phyloP scores from a whole-genome alignment of 2,329 filamentous ascomycete genomes.

The Tothia fuscella region DNA sequence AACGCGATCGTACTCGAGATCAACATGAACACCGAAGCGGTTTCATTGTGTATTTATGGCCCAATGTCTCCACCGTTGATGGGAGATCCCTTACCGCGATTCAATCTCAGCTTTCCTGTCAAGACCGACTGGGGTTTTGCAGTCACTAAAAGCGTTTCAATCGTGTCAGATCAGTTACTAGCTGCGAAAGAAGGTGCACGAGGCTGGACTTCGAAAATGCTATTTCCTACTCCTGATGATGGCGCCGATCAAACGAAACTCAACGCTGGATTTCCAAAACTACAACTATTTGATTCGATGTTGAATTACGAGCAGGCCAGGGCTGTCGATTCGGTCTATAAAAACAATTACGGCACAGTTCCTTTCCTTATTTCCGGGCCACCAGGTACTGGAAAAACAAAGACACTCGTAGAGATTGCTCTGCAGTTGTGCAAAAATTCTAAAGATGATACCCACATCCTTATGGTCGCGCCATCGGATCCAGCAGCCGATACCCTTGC shows the following conservation, averaged over 20 bases:
- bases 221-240: slow-evolving; percentile 30
- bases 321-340: slow-evolving; percentile 31
- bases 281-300: slow-evolving; percentile 26
- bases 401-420: slow-evolving; percentile 36
- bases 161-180: not conserved
- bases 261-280: slow-evolving; percentile 22
- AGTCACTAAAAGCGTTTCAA: too few relatives aligned
- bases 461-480: slow-evolving; percentile 36
- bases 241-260: slow-evolving; percentile 28
- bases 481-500: slow-evolving; percentile 34
- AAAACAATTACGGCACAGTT: slow-evolving; percentile 30
- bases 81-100: too few relatives aligned
- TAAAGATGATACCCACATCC: slow-evolving; percentile 20
- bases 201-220: slow-evolving; percentile 27
- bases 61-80: too few relatives aligned
- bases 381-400: slow-evolving; percentile 42
- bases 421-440: slow-evolving; percentile 17
- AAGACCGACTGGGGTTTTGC: too few relatives aligned
- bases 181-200: not conserved
- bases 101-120: too few relatives aligned
- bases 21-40: too few relatives aligned
- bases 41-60: too few relatives aligned
- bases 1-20: not conserved
- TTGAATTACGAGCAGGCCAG: slow-evolving; percentile 38
- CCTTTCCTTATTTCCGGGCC: slow-evolving; percentile 38